Base-by-base conservation (phyloP, 768 basidiomycete genomes). In the Lactarius evosmus region DNA sequence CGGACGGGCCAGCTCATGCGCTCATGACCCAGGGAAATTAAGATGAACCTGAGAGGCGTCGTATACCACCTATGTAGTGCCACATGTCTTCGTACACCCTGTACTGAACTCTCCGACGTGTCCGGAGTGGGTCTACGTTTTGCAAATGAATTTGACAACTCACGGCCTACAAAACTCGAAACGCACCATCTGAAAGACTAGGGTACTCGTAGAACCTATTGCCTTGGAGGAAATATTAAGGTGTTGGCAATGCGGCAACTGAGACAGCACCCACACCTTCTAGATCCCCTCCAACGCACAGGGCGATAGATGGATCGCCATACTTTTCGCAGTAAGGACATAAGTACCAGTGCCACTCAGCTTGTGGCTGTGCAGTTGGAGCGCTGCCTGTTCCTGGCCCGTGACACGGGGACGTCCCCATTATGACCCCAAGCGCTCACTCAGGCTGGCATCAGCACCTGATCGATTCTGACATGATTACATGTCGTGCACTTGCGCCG, bases 181-280 rank as follows among this genome's bases (percentile, higher is more conserved):
- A 59, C 67, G 53, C n/a, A 64, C 66, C 68, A 33, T 61, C 33
- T 2, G 52, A 34, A 33, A 60, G 30, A 49, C 66, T 67, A n/a
- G 62, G 66, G 17, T 63, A 67, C 49, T 69, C 68, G 38, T 17
- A 69, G 19, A 67, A 69, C 36, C 56, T 36, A 56, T 69, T 69
- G 32, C 62, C 62, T 69, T 60, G n/a, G 29, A 36, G 12, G 7
- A 59, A 32, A 29, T 19, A 29, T 55, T 33, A 58, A 8, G 27
- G 19, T n/a, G 25, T 14, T 29, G 29, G n/a, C 40, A 25, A 9
- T 11, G 25, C 46, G 7, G 16, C 8, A 34, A 46, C 11, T 11
- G 32, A 33, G 49, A 33, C 19, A 40, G 19, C 22, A 17, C 11
- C 1, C 53, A 36, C 38, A 62, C 68, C 68, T 64, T 69, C 62